phyloP scores from a whole-genome alignment of 805 yeast species.

The Metschnikowia peoriensis region DNA sequence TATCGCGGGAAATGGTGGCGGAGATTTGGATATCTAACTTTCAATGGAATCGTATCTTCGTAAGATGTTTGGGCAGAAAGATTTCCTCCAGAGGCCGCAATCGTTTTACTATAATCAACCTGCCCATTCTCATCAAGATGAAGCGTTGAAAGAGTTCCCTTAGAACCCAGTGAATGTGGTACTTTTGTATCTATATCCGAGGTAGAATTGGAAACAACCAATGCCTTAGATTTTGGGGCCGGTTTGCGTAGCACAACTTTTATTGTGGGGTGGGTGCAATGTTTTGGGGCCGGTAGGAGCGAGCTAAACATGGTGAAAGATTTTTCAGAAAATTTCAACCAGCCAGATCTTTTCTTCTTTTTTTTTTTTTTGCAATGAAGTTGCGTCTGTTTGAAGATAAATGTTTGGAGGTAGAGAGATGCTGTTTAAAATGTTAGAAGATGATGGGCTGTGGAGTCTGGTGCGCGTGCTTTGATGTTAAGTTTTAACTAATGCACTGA shows the following conservation, averaged over 20 bases:
- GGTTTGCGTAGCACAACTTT: slow-evolving; percentile 11
- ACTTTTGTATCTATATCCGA: not conserved
- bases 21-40: slow-evolving; percentile 38
- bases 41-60: slow-evolving; percentile 60
- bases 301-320: slow-evolving; percentile 31
- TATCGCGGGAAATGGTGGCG: slow-evolving; percentile 40
- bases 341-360: no score
- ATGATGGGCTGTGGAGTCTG: no score
- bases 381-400: no score
- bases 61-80: slow-evolving; percentile 43
- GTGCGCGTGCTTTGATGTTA: no score
- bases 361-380: no score
- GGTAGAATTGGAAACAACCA: slow-evolving; percentile 1
- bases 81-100: slow-evolving; percentile 17
- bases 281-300: slow-evolving; percentile 33
- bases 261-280: slow-evolving; percentile 20
- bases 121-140: slow-evolving; percentile 28
- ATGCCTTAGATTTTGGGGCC: slow-evolving; percentile 3
- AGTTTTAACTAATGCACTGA: no score
- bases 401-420: no score
- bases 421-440: no score
- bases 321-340: not conserved
- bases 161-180: not conserved
- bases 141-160: slow-evolving; percentile 19
- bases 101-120: slow-evolving; percentile 26